phyloP scores from a whole-genome alignment of 2,329 filamentous ascomycete genomes.

The Kalmusia sp. region DNA sequence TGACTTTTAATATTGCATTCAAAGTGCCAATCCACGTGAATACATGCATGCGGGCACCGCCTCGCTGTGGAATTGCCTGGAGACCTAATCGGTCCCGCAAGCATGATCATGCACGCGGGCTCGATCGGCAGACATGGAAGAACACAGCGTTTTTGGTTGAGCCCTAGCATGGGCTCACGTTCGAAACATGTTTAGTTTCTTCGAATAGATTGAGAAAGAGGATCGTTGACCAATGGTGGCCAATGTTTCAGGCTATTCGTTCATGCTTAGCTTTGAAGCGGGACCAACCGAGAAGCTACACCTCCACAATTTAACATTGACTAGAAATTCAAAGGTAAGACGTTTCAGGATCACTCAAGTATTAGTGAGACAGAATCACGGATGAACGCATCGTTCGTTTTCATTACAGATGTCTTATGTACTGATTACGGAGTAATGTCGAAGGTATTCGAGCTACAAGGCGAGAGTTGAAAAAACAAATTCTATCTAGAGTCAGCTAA shows the following conservation, averaged over 20 bases:
- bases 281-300: not conserved
- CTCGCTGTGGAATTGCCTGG: slow-evolving; percentile 24
- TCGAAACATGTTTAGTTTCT: slow-evolving; percentile 41
- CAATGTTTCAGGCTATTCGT: slow-evolving; percentile 12
- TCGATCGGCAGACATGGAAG: not conserved
- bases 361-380: too few relatives aligned
- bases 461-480: too few relatives aligned
- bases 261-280: slow-evolving; percentile 9
- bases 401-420: too few relatives aligned
- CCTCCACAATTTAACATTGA: not conserved
- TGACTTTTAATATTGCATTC: slow-evolving; percentile 14
- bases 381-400: too few relatives aligned
- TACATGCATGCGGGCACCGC: slow-evolving; percentile 13
- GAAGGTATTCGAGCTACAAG: too few relatives aligned
- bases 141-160: not conserved
- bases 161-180: slow-evolving; percentile 1
- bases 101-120: slow-evolving; percentile 25
- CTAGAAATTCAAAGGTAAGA: not conserved
- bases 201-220: slow-evolving; percentile 10
- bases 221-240: slow-evolving; percentile 8
- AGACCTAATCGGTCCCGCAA: slow-evolving; percentile 20
- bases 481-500: too few relatives aligned
- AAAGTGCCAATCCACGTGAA: slow-evolving; percentile 22
- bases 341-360: too few relatives aligned
- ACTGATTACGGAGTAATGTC: too few relatives aligned